phyloP scores from a whole-genome alignment of 129 eudicot species.

The Kitagawia praeruptora region DNA sequence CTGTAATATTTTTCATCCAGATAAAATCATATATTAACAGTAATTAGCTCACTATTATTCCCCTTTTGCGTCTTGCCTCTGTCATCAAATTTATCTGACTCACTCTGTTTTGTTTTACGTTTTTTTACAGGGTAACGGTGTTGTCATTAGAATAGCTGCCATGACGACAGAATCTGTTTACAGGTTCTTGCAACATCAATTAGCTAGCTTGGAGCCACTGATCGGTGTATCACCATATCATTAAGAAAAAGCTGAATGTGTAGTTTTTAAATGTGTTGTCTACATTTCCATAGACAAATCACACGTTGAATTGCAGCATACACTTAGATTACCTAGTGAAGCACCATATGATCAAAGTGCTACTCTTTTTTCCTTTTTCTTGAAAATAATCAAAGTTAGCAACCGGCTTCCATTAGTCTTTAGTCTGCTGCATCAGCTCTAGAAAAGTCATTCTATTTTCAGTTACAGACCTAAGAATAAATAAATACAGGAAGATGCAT shows the following conservation, averaged over 20 bases:
- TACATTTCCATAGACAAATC: neutral
- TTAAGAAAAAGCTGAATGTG: neutral
- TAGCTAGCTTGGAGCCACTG: slow-evolving; percentile 64
- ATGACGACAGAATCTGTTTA: slow-evolving; percentile 83
- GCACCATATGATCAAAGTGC: too few species aligned
- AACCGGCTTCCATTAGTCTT: too few species aligned
- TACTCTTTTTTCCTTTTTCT: too few species aligned
- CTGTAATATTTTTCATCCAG: neutral
- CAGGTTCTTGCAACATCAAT: slow-evolving; percentile 56
- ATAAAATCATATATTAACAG: too few species aligned
- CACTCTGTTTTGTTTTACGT: neutral
- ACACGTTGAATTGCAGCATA: neutral
- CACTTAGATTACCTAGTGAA: too few species aligned
- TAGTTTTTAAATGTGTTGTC: neutral
- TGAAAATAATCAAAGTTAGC: too few species aligned
- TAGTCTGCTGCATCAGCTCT: too few species aligned
- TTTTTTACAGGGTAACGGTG: slow-evolving; percentile 47
- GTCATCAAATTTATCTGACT: neutral
- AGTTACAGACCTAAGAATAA: too few species aligned
- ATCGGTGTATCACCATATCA: slow-evolving; percentile 68
- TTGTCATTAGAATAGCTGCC: slow-evolving; percentile 69
- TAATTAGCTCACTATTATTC: too few species aligned
- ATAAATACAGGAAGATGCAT: too few species aligned
- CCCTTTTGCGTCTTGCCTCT: neutral
- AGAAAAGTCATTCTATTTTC: too few species aligned